A percentile compares a stretch with the other conserved stretches of the same genome.
phyloP scores from a whole-genome alignment of 2,329 filamentous ascomycete species.

The Claviceps sp. region DNA sequence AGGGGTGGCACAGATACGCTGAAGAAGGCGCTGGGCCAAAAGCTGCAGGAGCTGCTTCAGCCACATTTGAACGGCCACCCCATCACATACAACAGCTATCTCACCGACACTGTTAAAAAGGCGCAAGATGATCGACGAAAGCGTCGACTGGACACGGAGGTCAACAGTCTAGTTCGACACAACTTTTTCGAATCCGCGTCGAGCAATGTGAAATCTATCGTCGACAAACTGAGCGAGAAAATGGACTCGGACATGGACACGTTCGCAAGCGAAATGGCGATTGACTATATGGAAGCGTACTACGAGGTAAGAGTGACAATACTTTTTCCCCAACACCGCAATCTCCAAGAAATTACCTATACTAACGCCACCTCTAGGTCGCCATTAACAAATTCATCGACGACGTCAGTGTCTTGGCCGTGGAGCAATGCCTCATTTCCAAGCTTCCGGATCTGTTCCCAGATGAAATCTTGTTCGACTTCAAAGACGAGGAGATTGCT shows the following conservation, averaged over 20 bases:
- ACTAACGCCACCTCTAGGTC: conserved; percentile 6
- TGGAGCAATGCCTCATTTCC: conserved; percentile 11
- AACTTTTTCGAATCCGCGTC: neutral
- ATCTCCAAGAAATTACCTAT: rapidly evolving
- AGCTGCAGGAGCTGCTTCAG: conserved; percentile 8
- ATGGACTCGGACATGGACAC: conserved; percentile 2
- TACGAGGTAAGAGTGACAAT: conserved; percentile 20
- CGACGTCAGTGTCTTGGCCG: conserved; percentile 13
- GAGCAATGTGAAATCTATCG: neutral
- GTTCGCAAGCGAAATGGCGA: conserved; percentile 4
- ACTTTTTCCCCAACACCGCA: no score
- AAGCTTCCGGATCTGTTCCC: conserved; percentile 10
- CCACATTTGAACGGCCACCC: conserved; percentile 22
- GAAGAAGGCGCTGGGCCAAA: conserved; percentile 13
- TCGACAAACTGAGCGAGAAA: neutral
- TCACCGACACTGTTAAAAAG: conserved; percentile 24
- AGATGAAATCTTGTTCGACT: conserved; percentile 8
- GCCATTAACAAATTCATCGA: conserved; percentile 11
- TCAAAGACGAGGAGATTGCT: conserved; percentile 7
- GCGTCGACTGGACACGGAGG: neutral
- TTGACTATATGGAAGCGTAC: conserved; percentile 27
- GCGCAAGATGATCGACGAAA: conserved; percentile 9
- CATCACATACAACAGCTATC: conserved; percentile 40
- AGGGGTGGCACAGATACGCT: conserved; percentile 10
- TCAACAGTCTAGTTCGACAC: rapidly evolving